These are phyloP conservation scores for Coleophoma eucalyptorum DNA, from an alignment of 2,329 filamentous ascomycete species.

Conservation along the genomic window DNA sequence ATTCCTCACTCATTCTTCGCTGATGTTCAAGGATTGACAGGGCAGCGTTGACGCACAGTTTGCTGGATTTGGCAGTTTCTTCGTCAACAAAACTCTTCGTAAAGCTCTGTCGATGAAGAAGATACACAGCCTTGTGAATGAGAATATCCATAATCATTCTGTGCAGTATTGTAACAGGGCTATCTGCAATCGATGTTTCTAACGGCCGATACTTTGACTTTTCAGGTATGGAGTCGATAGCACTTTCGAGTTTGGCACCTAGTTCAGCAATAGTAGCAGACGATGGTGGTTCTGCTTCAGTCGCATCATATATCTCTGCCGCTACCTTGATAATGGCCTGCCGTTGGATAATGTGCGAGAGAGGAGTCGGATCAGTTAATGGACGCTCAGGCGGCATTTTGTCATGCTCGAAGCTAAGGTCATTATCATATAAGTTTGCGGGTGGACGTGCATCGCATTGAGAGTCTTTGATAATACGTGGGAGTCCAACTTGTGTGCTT, in stretches of 20 bases:
- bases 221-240: not conserved
- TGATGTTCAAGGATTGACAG: constrained; percentile 43
- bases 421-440: constrained; percentile 58
- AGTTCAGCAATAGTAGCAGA: constrained; percentile 28
- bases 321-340: constrained; percentile 44
- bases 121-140: not conserved
- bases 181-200: not conserved
- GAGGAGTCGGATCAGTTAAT: constrained; percentile 51
- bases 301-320: constrained; percentile 37
- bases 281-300: constrained; percentile 37
- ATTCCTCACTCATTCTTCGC: not conserved
- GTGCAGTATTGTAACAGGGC: not conserved
- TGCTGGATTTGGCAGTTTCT: constrained; percentile 47
- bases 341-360: constrained; percentile 51
- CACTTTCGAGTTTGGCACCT: not conserved
- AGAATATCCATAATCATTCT: not conserved
- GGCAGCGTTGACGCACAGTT: constrained; percentile 44
- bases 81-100: constrained; percentile 34
- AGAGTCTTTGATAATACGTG: constrained; percentile 58
- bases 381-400: constrained; percentile 54
- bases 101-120: not conserved
- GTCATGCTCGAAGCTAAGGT: constrained; percentile 51
- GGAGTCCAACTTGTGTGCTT: constrained; percentile 62
- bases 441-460: constrained; percentile 59
- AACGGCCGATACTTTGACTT: not conserved